Conservation (phyloP, 768 basidiomycete species). For the Dentipellis sp. region DNA sequence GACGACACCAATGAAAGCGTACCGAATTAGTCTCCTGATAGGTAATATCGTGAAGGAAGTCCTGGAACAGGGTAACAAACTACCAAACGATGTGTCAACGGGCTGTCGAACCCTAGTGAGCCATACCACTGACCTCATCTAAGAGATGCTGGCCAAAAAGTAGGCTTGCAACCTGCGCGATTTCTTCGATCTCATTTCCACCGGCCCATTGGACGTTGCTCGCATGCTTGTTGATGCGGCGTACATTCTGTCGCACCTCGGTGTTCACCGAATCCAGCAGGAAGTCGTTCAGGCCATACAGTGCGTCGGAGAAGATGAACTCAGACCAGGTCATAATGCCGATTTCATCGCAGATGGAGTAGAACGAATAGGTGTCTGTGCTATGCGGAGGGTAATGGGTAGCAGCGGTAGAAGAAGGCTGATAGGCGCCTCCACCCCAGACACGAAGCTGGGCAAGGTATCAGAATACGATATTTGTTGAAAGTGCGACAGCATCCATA, state of each 20-base stretch:
- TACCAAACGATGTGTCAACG: constrained; percentile 12
- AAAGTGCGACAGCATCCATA: constrained; percentile 18
- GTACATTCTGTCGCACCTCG: constrained; percentile 48
- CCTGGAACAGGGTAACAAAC: constrained; percentile 44
- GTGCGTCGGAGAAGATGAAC: constrained; percentile 46
- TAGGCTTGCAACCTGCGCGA: constrained; percentile 25
- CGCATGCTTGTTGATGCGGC: constrained; percentile 44
- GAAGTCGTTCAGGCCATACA: constrained; percentile 48
- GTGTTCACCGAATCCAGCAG: constrained; percentile 40
- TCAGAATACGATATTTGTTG: background rate
- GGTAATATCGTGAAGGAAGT: constrained; percentile 39
- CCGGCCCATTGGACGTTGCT: constrained; percentile 53
- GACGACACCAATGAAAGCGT: constrained; percentile 3
- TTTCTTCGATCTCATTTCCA: constrained; percentile 53
- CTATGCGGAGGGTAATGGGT: constrained; percentile 12
- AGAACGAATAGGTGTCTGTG: constrained; percentile 46
- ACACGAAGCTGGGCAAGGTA: constrained; percentile 34
- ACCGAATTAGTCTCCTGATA: constrained; percentile 43
- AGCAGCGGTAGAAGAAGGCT: constrained; percentile 30
- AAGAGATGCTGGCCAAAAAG: constrained; percentile 39
- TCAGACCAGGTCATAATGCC: constrained; percentile 56
- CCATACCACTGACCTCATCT: constrained; percentile 30
- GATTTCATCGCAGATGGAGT: constrained; percentile 47
- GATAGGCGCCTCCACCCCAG: constrained; percentile 51
- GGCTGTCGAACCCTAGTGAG: background rate